Percentiles rank a stretch among this genome's conserved stretches.
Evolutionary conservation across 192 early-diverging fungal genomes (phyloP).

Genomic region (Coemansia sp.): DNA sequence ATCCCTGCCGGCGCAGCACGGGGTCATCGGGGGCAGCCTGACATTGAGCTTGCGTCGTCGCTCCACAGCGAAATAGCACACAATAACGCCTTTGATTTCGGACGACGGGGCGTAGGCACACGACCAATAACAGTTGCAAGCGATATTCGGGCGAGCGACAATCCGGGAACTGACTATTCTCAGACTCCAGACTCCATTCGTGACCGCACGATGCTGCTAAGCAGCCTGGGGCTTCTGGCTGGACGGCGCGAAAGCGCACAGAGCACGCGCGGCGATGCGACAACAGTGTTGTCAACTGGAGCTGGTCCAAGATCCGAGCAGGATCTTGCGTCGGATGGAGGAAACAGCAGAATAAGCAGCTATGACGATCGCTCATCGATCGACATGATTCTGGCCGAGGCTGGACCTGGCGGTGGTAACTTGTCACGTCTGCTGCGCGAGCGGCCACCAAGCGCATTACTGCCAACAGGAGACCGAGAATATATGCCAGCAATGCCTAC

Average conservation of each 20-base stretch:
- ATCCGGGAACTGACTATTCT: constrained; percentile 28
- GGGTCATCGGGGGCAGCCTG: constrained; percentile 5
- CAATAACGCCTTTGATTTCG: constrained; percentile 5
- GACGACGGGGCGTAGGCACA: constrained; percentile 24
- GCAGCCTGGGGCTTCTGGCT: constrained; percentile 22
- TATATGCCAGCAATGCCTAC: neutral
- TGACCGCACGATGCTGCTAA: constrained; percentile 48
- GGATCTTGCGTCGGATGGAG: neutral
- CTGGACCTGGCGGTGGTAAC: constrained; percentile 16
- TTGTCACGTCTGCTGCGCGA: constrained; percentile 43
- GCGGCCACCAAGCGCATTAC: constrained; percentile 19
- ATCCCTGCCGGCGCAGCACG: neutral
- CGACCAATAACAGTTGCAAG: constrained; percentile 12
- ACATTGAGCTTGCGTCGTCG: constrained; percentile 24
- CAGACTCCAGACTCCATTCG: constrained; percentile 49
- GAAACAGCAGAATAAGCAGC: constrained; percentile 25
- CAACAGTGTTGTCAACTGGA: neutral
- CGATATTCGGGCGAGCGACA: constrained; percentile 8
- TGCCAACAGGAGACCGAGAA: neutral
- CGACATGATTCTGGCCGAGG: constrained; percentile 31
- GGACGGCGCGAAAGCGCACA: constrained; percentile 24
- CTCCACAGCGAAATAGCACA: constrained; percentile 19
- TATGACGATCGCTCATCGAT: constrained; percentile 42
- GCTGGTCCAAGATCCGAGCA: neutral
- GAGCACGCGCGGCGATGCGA: constrained; percentile 12